Evolutionary conservation across 202 grass and related monocot genomes (phyloP).

Genomic region (Cymbopogon flexuosus): DNA sequence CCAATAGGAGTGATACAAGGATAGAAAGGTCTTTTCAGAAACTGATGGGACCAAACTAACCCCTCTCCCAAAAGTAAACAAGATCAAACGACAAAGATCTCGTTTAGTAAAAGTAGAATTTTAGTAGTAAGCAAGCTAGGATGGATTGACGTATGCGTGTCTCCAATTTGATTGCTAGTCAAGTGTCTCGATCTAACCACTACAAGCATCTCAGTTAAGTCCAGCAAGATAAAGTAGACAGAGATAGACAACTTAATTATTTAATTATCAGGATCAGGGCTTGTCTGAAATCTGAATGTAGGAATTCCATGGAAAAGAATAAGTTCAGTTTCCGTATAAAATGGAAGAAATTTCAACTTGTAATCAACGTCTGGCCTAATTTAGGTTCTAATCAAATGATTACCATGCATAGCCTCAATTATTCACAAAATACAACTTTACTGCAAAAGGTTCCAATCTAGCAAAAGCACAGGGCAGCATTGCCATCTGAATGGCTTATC

Average conservation of each 20-base stretch:
- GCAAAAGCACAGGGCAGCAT: slow-evolving; percentile 15
- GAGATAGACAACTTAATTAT: neutral
- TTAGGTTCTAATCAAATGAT: slow-evolving; percentile 2
- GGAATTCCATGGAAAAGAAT: neutral
- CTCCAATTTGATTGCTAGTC: neutral
- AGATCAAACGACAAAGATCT: slow-evolving; percentile 39
- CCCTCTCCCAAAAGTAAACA: neutral
- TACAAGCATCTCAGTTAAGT: neutral
- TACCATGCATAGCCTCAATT: slow-evolving; percentile 7
- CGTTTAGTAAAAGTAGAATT: neutral
- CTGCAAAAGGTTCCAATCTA: slow-evolving; percentile 13
- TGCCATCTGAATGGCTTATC: slow-evolving; percentile 41
- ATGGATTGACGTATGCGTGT: neutral
- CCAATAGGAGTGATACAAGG: neutral
- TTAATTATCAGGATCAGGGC: neutral
- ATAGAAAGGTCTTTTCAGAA: slow-evolving; percentile 26
- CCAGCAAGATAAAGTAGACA: neutral
- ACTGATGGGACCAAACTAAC: neutral
- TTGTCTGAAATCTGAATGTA: neutral
- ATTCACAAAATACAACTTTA: slow-evolving; percentile 27
- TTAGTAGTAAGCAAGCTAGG: neutral
- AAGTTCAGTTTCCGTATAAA: neutral
- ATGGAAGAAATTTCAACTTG: neutral
- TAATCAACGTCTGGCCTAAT: neutral
- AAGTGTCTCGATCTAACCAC: neutral